Base-by-base conservation (phyloP, 345 rosid genomes). In the Populus davidiana region DNA sequence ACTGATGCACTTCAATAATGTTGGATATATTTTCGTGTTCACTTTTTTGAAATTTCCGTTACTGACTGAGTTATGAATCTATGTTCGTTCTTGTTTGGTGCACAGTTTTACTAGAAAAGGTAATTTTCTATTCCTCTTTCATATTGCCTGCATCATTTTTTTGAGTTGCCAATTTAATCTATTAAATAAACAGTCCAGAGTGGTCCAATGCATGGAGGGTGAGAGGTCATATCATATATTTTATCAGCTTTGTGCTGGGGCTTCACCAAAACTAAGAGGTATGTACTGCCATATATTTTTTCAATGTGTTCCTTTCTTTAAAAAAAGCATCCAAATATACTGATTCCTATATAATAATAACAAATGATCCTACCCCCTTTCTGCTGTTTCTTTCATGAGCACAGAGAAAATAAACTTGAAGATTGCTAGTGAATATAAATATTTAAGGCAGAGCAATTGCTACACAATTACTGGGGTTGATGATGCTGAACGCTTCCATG, bases 211-310 rank as follows among this genome's bases (percentile, higher is more conserved):
- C 89, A 86, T 89, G 50, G 94, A 89, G 74, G 97, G 97, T 77
- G 99, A 96, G 86, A 92, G 99, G 87, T 92, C 99, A 77, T 96
- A 96, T 85, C 99, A 96, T 83, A 90, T 96, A 85, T 96, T 96
- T 85, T 96, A 96, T 90, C 99, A 96, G 81, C 98, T 96, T 78
- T 96, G 99, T 85, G 94, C 93, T 67, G 99, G 99, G 77, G 99
- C 99, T 81, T 82, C 96, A 74, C 73, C 44, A 80, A 81, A 80
- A 38, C 92, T 96, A 66, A 85, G 92, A 90, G 99, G 99, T 94
- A 85, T 66, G 62, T 47, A 2, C 77, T 77, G 41, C 35, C 35
- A 5, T 67, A 11, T 41, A 17, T 71, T 25, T 63, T 72, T 72
- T 36, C 72, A 27, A 16, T 50, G 67, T 73, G 44, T 35, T 41